Evolutionary conservation across 768 basidiomycete genomes (phyloP).

Genomic region (Arthromyces matolae): DNA sequence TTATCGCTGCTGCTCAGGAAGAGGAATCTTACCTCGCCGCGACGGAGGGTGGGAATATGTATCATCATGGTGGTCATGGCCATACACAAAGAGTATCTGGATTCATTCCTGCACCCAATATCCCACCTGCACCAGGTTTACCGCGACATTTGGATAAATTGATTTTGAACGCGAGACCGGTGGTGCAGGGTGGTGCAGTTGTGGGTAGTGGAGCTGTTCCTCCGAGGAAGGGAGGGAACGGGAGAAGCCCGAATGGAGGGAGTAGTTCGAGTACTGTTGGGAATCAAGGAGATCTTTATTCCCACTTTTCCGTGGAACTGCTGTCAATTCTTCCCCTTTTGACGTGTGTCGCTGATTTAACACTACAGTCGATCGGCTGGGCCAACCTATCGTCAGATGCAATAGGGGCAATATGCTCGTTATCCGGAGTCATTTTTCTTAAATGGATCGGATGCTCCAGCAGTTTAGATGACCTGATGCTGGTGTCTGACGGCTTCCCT

Average conservation of each 20-base stretch:
- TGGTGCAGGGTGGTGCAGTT: conserved; percentile 25
- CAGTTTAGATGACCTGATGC: neutral
- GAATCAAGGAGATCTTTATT: neutral
- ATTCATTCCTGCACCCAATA: conserved; percentile 64
- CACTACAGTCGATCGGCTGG: neutral
- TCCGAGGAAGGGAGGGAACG: conserved; percentile 28
- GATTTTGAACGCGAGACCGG: conserved; percentile 65
- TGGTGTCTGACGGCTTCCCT: neutral
- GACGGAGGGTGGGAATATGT: conserved; percentile 34
- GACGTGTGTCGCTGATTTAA: neutral
- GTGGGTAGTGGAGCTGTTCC: conserved; percentile 19
- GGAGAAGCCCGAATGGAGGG: conserved; percentile 14
- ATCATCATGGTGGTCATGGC: conserved; percentile 13
- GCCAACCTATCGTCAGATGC: neutral
- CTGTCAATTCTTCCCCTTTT: neutral
- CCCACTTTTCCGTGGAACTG: neutral
- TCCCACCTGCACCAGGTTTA: conserved; percentile 83
- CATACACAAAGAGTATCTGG: conserved; percentile 26
- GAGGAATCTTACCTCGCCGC: conserved; percentile 75
- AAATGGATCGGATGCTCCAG: neutral
- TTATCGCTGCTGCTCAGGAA: conserved; percentile 75
- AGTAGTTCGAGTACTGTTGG: too few species aligned
- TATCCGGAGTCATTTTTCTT: neutral
- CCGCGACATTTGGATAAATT: conserved; percentile 93
- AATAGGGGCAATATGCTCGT: neutral